phyloP scores from a whole-genome alignment of 2,329 filamentous ascomycete genomes.

The Fusarium sp. region DNA sequence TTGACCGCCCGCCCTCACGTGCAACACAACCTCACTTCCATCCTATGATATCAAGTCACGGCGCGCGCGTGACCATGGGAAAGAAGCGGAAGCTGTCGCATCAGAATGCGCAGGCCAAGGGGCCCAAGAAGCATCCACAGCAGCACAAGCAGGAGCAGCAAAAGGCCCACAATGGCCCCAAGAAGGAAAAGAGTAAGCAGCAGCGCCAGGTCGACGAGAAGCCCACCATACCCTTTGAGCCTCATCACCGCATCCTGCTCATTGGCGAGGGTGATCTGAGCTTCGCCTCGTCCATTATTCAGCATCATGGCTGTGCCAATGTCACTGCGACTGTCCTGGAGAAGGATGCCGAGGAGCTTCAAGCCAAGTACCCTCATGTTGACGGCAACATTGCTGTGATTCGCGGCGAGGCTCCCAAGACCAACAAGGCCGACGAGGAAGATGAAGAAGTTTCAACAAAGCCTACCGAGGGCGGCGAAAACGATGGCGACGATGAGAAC shows the following conservation, averaged over 20 bases:
- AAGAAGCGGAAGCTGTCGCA: slow-evolving; percentile 59
- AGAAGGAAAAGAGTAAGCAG: slow-evolving; percentile 43
- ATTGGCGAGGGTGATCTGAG: slow-evolving; percentile 86
- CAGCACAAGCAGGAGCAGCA: slow-evolving; percentile 33
- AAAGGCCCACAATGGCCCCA: slow-evolving; percentile 36
- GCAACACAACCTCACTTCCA: slow-evolving; percentile 11
- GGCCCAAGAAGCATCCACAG: slow-evolving; percentile 36
- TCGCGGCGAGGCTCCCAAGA: slow-evolving; percentile 37
- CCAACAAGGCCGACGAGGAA: slow-evolving; percentile 22
- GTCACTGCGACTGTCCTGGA: slow-evolving; percentile 80
- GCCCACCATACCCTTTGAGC: slow-evolving; percentile 75
- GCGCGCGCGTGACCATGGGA: slow-evolving; percentile 45
- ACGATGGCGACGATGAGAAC: slow-evolving; percentile 7
- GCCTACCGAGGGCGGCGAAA: slow-evolving; percentile 12
- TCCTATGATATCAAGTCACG: slow-evolving; percentile 9
- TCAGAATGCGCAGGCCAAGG: slow-evolving; percentile 30
- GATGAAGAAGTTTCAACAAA: neutral
- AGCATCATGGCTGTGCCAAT: slow-evolving; percentile 73
- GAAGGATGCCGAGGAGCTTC: slow-evolving; percentile 65
- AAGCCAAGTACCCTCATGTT: slow-evolving; percentile 80
- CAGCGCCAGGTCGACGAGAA: slow-evolving; percentile 42
- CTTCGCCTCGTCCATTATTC: slow-evolving; percentile 76
- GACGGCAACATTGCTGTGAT: slow-evolving; percentile 68
- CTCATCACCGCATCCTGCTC: slow-evolving; percentile 77
- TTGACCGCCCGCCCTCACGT: slow-evolving; percentile 12